Conservation (phyloP, 257 asterid species). For the Solanum corneliomulleri region DNA sequence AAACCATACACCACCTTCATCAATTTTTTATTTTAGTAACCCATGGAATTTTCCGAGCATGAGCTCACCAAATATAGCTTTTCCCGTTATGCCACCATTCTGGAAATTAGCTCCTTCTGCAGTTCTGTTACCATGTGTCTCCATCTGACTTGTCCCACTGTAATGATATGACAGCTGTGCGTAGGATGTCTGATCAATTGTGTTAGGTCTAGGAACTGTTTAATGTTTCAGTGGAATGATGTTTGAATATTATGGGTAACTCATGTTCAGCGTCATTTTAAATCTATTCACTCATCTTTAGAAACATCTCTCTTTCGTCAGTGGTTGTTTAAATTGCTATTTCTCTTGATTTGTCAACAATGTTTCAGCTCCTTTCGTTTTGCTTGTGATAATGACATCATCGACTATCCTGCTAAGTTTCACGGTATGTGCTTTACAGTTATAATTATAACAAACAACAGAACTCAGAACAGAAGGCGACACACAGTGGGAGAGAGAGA, state of each 20-base stretch:
- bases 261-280: neutral
- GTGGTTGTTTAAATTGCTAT: neutral
- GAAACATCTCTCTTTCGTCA: neutral
- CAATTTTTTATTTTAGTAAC: neutral
- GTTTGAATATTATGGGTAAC: neutral
- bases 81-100: neutral
- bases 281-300: neutral
- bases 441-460: neutral
- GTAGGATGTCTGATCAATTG: neutral
- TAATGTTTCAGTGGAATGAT: neutral
- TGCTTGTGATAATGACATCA: neutral
- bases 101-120: neutral
- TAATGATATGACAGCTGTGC: neutral
- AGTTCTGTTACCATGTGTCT: neutral
- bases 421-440: neutral
- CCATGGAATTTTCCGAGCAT: neutral
- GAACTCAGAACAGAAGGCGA: neutral
- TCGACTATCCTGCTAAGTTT: neutral
- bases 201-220: neutral
- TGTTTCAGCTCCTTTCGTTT: neutral
- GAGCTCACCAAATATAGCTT: neutral
- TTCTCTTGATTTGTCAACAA: neutral
- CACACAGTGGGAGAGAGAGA: neutral
- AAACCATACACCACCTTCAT: neutral
- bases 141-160: neutral